Percentiles rank a stretch among this genome's conserved stretches.
Evolutionary conservation across 768 basidiomycete genomes (phyloP).

Genomic region (Strobilomyces dryophilus): DNA sequence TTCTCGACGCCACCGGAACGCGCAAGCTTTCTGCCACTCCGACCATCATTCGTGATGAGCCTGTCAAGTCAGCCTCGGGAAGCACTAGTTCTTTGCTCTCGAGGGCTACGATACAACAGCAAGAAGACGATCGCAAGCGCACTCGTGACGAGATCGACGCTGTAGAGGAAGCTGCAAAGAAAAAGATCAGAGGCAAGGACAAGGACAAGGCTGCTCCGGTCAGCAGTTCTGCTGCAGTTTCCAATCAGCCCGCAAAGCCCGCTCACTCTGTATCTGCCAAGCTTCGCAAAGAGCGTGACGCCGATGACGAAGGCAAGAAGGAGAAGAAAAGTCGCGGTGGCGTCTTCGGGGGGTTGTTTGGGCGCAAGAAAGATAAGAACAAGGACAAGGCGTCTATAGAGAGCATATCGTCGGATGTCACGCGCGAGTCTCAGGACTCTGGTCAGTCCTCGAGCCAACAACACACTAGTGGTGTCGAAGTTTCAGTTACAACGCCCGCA

Average conservation of each 20-base stretch:
- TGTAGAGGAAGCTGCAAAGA: constrained; percentile 42
- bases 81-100: constrained; percentile 30
- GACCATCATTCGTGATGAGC: constrained; percentile 60
- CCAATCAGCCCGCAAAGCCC: constrained; percentile 18
- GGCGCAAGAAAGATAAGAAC: constrained; percentile 70
- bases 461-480: constrained; percentile 22
- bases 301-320: constrained; percentile 49
- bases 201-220: constrained; percentile 42
- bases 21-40: constrained; percentile 77
- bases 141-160: constrained; percentile 46
- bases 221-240: constrained; percentile 24
- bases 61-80: constrained; percentile 16
- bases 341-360: constrained; percentile 75
- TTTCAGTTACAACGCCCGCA: constrained; percentile 50
- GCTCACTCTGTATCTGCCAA: constrained; percentile 25
- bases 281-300: constrained; percentile 43
- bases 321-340: constrained; percentile 66
- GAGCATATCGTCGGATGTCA: constrained; percentile 49
- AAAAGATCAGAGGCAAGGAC: constrained; percentile 48
- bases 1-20: constrained; percentile 67
- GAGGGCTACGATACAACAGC: constrained; percentile 40
- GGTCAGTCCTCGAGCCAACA: constrained; percentile 46
- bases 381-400: constrained; percentile 54
- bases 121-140: constrained; percentile 53
- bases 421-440: constrained; percentile 60